A percentile compares a stretch with the other conserved stretches of the same genome.
Conservation (phyloP, 345 rosid species). For the Eucalyptus brandiana region DNA sequence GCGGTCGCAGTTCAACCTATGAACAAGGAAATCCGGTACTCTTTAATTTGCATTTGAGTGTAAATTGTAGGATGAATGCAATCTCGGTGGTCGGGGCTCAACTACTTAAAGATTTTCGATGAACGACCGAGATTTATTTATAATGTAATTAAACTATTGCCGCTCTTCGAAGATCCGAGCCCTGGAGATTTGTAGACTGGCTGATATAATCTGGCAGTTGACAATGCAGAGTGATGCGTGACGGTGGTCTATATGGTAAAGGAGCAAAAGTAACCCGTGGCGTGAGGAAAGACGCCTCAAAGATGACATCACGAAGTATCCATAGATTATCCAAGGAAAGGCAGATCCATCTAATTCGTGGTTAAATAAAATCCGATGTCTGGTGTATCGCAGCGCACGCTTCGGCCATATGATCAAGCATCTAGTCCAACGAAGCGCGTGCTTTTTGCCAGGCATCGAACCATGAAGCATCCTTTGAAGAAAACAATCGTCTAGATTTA, state of each 20-base stretch:
- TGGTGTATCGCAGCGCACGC: neutral
- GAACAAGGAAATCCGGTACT: neutral
- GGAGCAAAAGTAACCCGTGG: neutral
- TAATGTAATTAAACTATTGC: neutral
- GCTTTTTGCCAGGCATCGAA: neutral
- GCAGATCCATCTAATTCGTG: neutral
- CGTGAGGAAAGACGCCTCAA: neutral
- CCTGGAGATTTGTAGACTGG: neutral
- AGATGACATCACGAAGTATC: neutral
- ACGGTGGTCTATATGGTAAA: neutral
- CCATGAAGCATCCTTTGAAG: neutral
- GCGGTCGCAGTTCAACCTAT: neutral
- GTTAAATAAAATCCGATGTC: neutral
- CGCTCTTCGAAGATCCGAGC: neutral
- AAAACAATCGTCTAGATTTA: neutral
- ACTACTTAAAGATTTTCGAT: neutral
- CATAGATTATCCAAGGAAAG: neutral
- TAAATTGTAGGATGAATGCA: neutral
- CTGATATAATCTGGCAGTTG: neutral
- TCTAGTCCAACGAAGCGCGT: neutral
- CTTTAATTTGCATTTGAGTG: neutral
- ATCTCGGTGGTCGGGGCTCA: neutral
- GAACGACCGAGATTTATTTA: neutral
- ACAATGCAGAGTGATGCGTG: neutral
- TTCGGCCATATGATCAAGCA: neutral